Base-by-base conservation (phyloP, 495 filamentous ascomycete species). In the Annulohypoxylon bovei region DNA sequence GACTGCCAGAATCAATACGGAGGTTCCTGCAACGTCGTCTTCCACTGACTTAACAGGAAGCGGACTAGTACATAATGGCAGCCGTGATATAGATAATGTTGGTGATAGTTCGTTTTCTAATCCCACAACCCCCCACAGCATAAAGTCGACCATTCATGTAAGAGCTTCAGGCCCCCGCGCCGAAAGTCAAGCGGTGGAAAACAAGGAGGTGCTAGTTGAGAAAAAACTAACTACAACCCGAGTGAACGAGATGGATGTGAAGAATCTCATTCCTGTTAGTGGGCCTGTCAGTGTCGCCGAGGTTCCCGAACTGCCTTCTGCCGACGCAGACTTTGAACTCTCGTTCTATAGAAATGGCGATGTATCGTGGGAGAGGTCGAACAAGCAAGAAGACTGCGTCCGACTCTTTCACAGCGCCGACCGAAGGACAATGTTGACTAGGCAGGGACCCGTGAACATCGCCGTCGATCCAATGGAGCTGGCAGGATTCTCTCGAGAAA, bases 391-490 rank as follows among this genome's bases (percentile, higher is more conserved):
- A 25, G 12, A n/a, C 23, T 71, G 67, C 23, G 1, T 65, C 1
- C 22, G 59, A 20, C 68, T 77, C n/a, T 70, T 67, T 25, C 32
- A 60, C 18, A 57, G 58, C 20, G 60, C 40, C 14, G 67, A 64
- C 16, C 44, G 47, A 37, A 73, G 33, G 14, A 63, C 23, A 22
- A 18, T 71, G 1, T 58, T 44, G 8, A 70, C 65, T 4, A 18
- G 62, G 12, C 46, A 60, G 1, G 69, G 42, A 0, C 42, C 47
- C 3, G 28, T 72, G 25, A n/a, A 54, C 1, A 44, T 72, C 11
- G 33, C 25, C 9, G 68, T 77, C 27, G 59, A 77, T n/a, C 68
- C 73, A 9, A 60, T 33, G 44, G 12, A 53, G 6, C 18, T 77
- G 14, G 3, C 18, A 1, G 46, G 58, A 2, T 72, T 69, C 42